Conservation (phyloP, 345 rosid genomes). For the Psidium friedrichsthalianum region DNA sequence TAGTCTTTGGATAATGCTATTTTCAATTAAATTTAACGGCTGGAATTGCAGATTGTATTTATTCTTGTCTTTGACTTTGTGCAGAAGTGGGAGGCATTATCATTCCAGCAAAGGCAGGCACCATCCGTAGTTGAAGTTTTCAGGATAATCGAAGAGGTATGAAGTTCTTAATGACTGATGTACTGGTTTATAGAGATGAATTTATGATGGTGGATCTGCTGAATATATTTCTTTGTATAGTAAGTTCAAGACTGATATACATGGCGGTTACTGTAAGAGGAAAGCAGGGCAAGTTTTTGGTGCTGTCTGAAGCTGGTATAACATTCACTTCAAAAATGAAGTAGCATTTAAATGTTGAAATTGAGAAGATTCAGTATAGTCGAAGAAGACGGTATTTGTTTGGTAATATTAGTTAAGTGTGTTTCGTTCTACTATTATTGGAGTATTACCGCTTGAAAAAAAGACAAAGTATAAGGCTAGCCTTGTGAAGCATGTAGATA, state of each 20-base stretch:
- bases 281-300: neutral
- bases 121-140: slow-evolving; percentile 88
- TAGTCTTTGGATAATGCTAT: neutral
- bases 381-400: neutral
- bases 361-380: neutral
- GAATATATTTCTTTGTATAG: neutral
- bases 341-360: neutral
- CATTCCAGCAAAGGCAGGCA: slow-evolving; percentile 80
- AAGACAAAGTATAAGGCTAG: neutral
- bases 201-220: neutral
- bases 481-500: neutral
- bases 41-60: neutral
- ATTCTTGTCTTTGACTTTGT: slow-evolving; percentile 1
- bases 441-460: neutral
- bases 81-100: slow-evolving; percentile 98
- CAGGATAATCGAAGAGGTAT: slow-evolving; percentile 96
- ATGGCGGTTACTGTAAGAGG: neutral
- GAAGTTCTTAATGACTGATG: neutral
- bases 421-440: neutral
- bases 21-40: neutral
- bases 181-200: neutral
- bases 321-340: neutral
- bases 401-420: neutral
- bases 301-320: neutral
- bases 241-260: neutral